These are phyloP conservation scores for Fusarium sp. DNA, from an alignment of 2,329 filamentous ascomycete genomes.

Conservation along the genomic window DNA sequence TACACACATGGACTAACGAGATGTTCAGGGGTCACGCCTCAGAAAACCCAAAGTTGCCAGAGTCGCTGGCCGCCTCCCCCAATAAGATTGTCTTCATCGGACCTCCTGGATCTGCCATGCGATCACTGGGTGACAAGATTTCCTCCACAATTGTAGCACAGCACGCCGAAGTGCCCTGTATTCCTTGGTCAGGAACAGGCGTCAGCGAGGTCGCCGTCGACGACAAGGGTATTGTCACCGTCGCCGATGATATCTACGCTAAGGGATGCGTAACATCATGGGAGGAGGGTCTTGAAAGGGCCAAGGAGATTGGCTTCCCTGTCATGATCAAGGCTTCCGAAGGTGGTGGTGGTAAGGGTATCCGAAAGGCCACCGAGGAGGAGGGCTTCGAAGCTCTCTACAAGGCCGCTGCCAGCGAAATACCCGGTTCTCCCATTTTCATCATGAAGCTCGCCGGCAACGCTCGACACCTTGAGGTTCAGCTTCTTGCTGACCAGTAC, in stretches of 20 bases:
- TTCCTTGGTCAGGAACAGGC: slow-evolving; percentile 98
- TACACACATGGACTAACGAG: slow-evolving; percentile 19
- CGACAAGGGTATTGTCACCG: slow-evolving; percentile 88
- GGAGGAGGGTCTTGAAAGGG: slow-evolving; percentile 88
- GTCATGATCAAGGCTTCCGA: slow-evolving; percentile 99
- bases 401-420: slow-evolving; percentile 96
- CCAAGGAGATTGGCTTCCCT: slow-evolving; percentile 93
- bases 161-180: slow-evolving; percentile 94
- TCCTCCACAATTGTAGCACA: slow-evolving; percentile 99
- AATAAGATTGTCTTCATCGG: slow-evolving; percentile 99
- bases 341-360: slow-evolving; percentile 98
- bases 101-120: slow-evolving; percentile 97
- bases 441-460: slow-evolving; percentile 99
- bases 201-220: slow-evolving; percentile 85
- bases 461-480: slow-evolving; percentile 95
- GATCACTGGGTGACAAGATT: slow-evolving; percentile 99
- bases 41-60: slow-evolving; percentile 97
- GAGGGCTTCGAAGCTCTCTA: slow-evolving; percentile 88
- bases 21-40: slow-evolving; percentile 92
- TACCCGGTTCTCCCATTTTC: slow-evolving; percentile 98
- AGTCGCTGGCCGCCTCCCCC: slow-evolving; percentile 93
- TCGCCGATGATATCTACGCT: slow-evolving; percentile 84
- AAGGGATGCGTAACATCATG: slow-evolving; percentile 92
- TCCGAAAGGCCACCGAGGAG: slow-evolving; percentile 90
- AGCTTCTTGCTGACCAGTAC: slow-evolving; percentile 97